Conservation (phyloP, 2,329 filamentous ascomycete species). For the Ciborinia camelliae region DNA sequence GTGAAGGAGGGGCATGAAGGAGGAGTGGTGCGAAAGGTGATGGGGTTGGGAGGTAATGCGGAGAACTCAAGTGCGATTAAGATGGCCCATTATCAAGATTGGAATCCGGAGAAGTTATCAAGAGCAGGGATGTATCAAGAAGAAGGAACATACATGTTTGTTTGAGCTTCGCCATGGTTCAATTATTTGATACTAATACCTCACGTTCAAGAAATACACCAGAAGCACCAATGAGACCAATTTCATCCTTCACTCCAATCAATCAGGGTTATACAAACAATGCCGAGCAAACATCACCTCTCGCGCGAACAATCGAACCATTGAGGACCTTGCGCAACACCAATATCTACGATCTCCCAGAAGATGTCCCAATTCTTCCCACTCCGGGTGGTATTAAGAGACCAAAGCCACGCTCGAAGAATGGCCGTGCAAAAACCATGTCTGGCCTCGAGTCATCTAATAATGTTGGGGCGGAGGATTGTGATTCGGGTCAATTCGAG, state of each 20-base stretch:
- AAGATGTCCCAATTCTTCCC: slow-evolving; percentile 10
- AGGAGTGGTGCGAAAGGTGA: neutral
- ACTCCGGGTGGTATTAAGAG: slow-evolving; percentile 21
- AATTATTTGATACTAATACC: neutral
- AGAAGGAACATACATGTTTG: neutral
- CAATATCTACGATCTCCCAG: slow-evolving; percentile 24
- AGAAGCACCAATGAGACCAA: neutral
- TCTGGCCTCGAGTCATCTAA: slow-evolving; percentile 10
- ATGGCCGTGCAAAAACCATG: slow-evolving; percentile 21
- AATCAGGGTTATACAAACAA: slow-evolving; percentile 15
- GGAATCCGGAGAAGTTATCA: neutral
- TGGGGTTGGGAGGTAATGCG: neutral
- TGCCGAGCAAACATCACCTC: neutral
- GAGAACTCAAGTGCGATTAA: neutral
- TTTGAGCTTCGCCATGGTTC: neutral
- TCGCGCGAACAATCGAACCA: slow-evolving; percentile 23
- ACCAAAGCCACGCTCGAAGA: slow-evolving; percentile 11
- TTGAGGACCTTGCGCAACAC: slow-evolving; percentile 21
- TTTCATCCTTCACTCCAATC: slow-evolving; percentile 29
- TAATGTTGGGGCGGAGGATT: neutral
- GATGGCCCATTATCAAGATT: slow-evolving; percentile 1
- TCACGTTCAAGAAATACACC: neutral
- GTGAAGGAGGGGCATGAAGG: neutral
- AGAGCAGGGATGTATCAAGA: neutral
- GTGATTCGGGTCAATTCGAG: neutral